These are phyloP conservation scores for Toxicodendron radicans DNA, from an alignment of 345 rosid genomes.

Conservation along the genomic window DNA sequence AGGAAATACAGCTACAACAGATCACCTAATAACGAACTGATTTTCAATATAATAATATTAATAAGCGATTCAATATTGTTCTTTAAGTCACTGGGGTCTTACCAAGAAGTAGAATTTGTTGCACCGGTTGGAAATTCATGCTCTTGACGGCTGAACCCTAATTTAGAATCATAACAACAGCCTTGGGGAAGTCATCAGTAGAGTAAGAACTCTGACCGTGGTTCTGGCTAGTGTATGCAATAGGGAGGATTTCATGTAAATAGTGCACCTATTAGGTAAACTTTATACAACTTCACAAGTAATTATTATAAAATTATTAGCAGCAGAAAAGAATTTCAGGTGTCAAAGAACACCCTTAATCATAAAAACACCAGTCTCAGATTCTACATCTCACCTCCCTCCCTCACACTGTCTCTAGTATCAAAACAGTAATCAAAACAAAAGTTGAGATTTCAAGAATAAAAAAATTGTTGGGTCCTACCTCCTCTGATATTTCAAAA, in stretches of 20 bases:
- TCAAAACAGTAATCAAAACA: neutral
- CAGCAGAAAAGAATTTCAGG: neutral
- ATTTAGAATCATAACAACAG: constrained; percentile 50
- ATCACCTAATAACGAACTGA: constrained; percentile 11
- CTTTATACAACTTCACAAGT: neutral
- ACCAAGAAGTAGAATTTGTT: constrained; percentile 84
- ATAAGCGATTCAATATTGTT: constrained; percentile 16
- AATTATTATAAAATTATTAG: neutral
- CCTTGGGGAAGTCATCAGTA: constrained; percentile 81
- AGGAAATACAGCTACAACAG: constrained; percentile 12
- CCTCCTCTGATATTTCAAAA: constrained; percentile 77
- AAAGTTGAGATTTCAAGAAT: neutral
- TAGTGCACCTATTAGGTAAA: neutral
- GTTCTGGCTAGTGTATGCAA: constrained; percentile 60
- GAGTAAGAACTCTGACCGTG: constrained; percentile 74
- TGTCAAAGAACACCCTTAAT: neutral
- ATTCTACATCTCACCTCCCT: neutral
- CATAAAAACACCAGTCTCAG: neutral
- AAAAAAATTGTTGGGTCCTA: constrained; percentile 18
- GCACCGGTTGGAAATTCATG: constrained; percentile 87
- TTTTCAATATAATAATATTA: constrained; percentile 1
- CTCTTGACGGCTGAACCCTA: constrained; percentile 78
- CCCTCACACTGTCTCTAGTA: neutral
- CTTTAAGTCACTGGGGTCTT: constrained; percentile 26
- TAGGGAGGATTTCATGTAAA: constrained; percentile 43